Conservation (phyloP, 257 asterid genomes). For the Lycium ferocissimum region DNA sequence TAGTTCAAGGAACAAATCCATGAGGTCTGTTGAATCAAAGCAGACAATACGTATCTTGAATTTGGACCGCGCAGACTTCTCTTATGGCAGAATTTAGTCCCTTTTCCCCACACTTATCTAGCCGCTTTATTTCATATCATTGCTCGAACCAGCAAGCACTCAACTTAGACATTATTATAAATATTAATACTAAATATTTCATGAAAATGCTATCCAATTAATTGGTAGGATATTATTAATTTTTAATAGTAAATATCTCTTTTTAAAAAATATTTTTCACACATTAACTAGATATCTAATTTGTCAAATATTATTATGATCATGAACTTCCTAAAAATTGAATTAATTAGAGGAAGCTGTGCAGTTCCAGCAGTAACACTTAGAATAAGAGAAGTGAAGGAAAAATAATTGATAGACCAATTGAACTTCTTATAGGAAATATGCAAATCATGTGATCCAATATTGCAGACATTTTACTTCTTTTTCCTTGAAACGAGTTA, state of each 20-base stretch:
- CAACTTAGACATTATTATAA: not conserved
- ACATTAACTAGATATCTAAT: too few relatives aligned
- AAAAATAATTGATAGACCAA: too few relatives aligned
- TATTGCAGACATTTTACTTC: not conserved
- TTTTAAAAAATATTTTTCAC: too few relatives aligned
- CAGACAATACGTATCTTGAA: not conserved
- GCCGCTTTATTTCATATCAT: too few relatives aligned
- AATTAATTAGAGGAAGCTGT: too few relatives aligned
- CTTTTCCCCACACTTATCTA: not conserved
- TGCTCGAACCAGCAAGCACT: not conserved
- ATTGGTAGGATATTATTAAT: too few relatives aligned
- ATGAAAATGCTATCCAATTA: not conserved
- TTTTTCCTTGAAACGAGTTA: not conserved
- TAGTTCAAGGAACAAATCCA: too few relatives aligned
- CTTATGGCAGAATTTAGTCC: not conserved
- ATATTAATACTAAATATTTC: not conserved
- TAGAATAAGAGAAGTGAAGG: not conserved
- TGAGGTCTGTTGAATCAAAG: too few relatives aligned
- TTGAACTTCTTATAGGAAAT: too few relatives aligned
- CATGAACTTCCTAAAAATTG: not conserved
- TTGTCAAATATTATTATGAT: not conserved
- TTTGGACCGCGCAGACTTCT: too few relatives aligned
- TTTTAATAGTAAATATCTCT: too few relatives aligned
- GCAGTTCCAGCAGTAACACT: too few relatives aligned
- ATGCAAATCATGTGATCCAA: not conserved